Evolutionary conservation across 2,329 filamentous ascomycete genomes (phyloP).

Genomic region (Tolypocladium cylindrosporum): DNA sequence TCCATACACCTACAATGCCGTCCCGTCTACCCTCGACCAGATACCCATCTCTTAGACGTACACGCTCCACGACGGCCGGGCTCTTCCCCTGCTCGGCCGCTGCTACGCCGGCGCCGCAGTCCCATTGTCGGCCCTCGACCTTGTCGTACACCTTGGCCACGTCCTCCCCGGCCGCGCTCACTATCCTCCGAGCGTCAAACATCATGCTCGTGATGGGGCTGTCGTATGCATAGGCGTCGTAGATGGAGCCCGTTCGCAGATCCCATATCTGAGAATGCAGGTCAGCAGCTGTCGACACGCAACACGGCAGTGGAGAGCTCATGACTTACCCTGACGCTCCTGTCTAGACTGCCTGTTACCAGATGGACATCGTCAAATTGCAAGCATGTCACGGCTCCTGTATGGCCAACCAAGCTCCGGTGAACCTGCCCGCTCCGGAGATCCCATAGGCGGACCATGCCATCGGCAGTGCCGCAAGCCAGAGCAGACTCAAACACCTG

Average conservation of each 20-base stretch:
- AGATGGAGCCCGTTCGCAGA: constrained; percentile 87
- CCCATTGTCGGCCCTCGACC: constrained; percentile 90
- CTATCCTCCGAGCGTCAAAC: constrained; percentile 87
- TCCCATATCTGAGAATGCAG: constrained; percentile 74
- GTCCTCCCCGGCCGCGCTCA: constrained; percentile 79
- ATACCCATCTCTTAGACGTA: constrained; percentile 89
- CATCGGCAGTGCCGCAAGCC: constrained; percentile 92
- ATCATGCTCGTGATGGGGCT: constrained; percentile 90
- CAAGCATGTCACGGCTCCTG: constrained; percentile 83
- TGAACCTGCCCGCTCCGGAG: constrained; percentile 94
- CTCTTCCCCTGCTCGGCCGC: constrained; percentile 56
- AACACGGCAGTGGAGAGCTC: not conserved
- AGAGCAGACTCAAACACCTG: constrained; percentile 95
- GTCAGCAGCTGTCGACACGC: not conserved
- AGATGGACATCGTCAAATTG: constrained; percentile 96
- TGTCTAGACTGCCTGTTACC: constrained; percentile 84
- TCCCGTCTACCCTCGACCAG: constrained; percentile 82
- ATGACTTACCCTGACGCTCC: constrained; percentile 78
- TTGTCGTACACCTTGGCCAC: constrained; percentile 99
- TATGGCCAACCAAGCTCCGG: constrained; percentile 89
- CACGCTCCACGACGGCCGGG: constrained; percentile 67
- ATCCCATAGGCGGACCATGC: constrained; percentile 96
- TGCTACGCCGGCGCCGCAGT: constrained; percentile 75
- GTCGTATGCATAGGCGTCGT: constrained; percentile 94
- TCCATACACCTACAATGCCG: constrained; percentile 86